phyloP scores from a whole-genome alignment of 2,329 filamentous ascomycete genomes.

The Dendryphion nanum region DNA sequence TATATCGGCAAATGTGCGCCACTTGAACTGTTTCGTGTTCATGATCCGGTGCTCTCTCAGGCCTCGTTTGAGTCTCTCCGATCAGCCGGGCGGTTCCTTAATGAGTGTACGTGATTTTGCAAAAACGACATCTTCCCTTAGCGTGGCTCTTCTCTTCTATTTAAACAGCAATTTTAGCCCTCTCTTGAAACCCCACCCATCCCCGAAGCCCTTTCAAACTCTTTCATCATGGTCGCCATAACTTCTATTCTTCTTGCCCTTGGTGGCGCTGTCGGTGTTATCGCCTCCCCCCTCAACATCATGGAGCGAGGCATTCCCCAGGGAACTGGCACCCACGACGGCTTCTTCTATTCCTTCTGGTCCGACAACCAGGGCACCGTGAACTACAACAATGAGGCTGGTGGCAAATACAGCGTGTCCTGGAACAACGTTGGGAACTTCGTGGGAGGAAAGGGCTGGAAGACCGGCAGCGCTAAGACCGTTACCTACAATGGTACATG shows the following conservation, averaged over 20 bases:
- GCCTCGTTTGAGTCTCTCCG: slow-evolving; percentile 7
- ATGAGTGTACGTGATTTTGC: too few relatives aligned
- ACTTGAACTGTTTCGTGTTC: slow-evolving; percentile 9
- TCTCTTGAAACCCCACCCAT: too few relatives aligned
- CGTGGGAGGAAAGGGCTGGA: slow-evolving; percentile 59
- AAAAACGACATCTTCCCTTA: too few relatives aligned
- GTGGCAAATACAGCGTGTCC: slow-evolving; percentile 49
- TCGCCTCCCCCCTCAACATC: slow-evolving; percentile 28
- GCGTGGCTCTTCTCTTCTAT: too few relatives aligned
- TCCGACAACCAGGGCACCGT: slow-evolving; percentile 52
- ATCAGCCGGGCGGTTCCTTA: slow-evolving; percentile 9
- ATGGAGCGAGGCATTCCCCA: slow-evolving; percentile 18
- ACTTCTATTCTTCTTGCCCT: slow-evolving; percentile 28
- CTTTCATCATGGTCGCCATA: slow-evolving; percentile 33
- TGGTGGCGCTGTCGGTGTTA: slow-evolving; percentile 20
- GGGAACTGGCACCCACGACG: slow-evolving; percentile 28
- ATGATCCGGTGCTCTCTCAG: too few relatives aligned
- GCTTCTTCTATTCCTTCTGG: slow-evolving; percentile 53
- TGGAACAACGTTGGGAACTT: slow-evolving; percentile 56
- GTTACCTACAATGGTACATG: slow-evolving; percentile 53
- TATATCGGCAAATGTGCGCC: slow-evolving; percentile 22
- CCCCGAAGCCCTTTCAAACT: too few relatives aligned
- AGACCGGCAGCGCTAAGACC: slow-evolving; percentile 48
- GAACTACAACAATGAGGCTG: slow-evolving; percentile 55
- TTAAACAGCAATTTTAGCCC: too few relatives aligned